Evolutionary conservation across 202 grass and related monocot genomes (phyloP).

Genomic region (Schoenoplectus tabernaemontani): DNA sequence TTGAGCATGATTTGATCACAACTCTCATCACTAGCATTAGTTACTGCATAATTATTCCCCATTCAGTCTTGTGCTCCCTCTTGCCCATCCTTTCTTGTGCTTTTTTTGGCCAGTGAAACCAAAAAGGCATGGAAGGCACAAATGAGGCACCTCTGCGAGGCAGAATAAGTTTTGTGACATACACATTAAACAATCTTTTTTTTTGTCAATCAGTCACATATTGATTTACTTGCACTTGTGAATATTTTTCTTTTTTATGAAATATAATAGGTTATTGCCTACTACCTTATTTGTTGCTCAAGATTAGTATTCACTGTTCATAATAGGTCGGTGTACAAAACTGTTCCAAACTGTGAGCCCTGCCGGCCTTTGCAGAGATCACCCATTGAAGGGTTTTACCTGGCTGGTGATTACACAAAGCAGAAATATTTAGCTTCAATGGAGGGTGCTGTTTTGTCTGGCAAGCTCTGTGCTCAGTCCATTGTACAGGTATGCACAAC

Average conservation of each 20-base stretch:
- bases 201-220: not conserved
- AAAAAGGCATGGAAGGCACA: not conserved
- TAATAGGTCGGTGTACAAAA: constrained; percentile 96
- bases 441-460: constrained; percentile 87
- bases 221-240: not conserved
- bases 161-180: not conserved
- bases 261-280: not conserved
- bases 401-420: constrained; percentile 92
- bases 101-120: not conserved
- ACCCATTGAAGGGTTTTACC: constrained; percentile 86
- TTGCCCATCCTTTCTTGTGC: not conserved
- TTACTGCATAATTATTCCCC: not conserved
- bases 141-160: not conserved
- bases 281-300: no score
- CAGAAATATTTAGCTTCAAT: constrained; percentile 98
- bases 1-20: not conserved
- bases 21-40: not conserved
- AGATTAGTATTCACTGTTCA: no score
- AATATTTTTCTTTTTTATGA: not conserved
- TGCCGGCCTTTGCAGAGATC: constrained; percentile 87
- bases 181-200: not conserved
- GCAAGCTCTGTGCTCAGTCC: constrained; percentile 87
- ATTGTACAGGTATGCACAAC: constrained; percentile 61
- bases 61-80: not conserved
- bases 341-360: constrained; percentile 78